These are phyloP conservation scores for Xerocomellus amylosporus DNA, from an alignment of 768 basidiomycete genomes.

Conservation along the genomic window DNA sequence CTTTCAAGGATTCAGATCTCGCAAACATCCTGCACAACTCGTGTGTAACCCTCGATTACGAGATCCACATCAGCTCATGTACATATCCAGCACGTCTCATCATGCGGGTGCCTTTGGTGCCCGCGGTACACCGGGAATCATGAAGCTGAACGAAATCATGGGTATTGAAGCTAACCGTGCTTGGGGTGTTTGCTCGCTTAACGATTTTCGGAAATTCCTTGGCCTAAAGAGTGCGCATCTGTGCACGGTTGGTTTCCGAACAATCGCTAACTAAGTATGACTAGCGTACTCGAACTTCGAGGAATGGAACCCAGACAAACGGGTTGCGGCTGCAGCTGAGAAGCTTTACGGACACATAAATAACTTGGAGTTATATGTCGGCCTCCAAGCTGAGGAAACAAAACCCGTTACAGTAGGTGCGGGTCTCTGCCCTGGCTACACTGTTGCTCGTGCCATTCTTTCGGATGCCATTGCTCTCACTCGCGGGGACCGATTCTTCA, in stretches of 20 bases:
- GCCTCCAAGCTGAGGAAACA: constrained; percentile 73
- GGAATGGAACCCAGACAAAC: constrained; percentile 78
- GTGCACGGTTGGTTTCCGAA: not conserved
- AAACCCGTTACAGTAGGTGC: constrained; percentile 77
- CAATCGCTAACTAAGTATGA: not conserved
- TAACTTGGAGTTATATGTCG: constrained; percentile 76
- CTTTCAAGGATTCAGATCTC: constrained; percentile 69
- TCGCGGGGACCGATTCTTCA: constrained; percentile 81
- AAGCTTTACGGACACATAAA: constrained; percentile 76
- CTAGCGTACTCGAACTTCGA: constrained; percentile 66
- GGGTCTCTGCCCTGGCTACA: constrained; percentile 85
- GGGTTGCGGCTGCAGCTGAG: constrained; percentile 69
- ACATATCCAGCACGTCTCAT: constrained; percentile 54
- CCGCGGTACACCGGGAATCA: constrained; percentile 68
- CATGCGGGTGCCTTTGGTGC: constrained; percentile 75
- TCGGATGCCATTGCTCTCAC: constrained; percentile 85
- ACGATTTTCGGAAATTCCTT: constrained; percentile 81
- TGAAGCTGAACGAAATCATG: constrained; percentile 81
- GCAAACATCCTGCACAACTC: constrained; percentile 65
- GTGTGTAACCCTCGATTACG: constrained; percentile 39
- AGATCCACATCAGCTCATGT: not conserved
- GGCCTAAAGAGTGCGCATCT: constrained; percentile 63
- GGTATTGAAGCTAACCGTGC: constrained; percentile 71
- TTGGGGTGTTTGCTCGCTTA: constrained; percentile 83
- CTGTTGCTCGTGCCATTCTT: constrained; percentile 81